Evolutionary conservation across 2,329 filamentous ascomycete genomes (phyloP).

Genomic region (Diaporthe citri): DNA sequence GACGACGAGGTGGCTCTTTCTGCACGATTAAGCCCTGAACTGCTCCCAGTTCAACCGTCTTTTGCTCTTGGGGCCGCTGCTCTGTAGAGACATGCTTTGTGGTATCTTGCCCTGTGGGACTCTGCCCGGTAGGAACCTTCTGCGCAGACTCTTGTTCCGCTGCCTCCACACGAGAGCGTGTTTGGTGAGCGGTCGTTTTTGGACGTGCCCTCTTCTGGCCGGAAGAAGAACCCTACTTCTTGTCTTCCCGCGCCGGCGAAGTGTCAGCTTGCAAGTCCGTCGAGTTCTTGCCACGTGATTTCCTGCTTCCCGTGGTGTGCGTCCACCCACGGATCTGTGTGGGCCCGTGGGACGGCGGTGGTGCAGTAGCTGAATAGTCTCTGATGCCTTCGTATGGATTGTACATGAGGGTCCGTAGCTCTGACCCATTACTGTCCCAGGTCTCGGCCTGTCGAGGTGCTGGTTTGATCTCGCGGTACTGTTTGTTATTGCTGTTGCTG

Average conservation of each 20-base stretch:
- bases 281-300: conserved; percentile 47
- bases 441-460: conserved; percentile 65
- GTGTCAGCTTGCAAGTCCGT: conserved; percentile 38
- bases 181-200: neutral
- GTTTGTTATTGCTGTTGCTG: conserved; percentile 36
- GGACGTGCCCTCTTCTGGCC: conserved; percentile 11
- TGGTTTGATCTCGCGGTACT: conserved; percentile 71
- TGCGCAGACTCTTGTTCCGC: neutral
- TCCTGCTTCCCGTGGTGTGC: conserved; percentile 56
- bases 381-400: conserved; percentile 68
- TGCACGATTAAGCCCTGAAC: neutral
- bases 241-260: conserved; percentile 38
- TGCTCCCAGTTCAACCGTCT: neutral
- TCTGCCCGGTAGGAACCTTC: neutral
- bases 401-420: conserved; percentile 71
- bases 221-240: conserved; percentile 41
- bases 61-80: neutral
- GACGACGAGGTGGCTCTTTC: neutral
- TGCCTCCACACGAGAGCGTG: neutral
- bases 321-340: conserved; percentile 71
- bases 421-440: conserved; percentile 59
- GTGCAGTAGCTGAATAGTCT: conserved; percentile 67
- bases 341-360: conserved; percentile 67
- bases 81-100: neutral
- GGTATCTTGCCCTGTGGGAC: neutral